Conservation (phyloP, 768 basidiomycete species). For the Ramaria rubella region DNA sequence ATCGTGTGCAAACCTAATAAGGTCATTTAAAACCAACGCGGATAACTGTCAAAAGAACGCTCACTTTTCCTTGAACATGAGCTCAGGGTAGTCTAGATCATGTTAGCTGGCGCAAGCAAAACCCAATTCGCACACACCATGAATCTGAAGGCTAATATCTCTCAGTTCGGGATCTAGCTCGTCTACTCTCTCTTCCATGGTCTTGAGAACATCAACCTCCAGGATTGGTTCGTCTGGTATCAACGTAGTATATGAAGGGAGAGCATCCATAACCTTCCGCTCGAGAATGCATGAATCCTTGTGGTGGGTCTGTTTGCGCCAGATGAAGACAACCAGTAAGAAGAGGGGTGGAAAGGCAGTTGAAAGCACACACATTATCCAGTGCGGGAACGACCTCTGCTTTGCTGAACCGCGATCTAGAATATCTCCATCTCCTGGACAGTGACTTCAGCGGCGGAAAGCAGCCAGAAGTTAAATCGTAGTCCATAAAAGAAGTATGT, state of each 20-base stretch:
- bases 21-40: not conserved
- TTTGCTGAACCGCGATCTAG: no score
- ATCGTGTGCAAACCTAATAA: slow-evolving; percentile 65
- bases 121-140: slow-evolving; percentile 36
- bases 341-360: no score
- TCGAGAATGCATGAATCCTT: no score
- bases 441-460: no score
- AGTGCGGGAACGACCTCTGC: no score
- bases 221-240: not conserved
- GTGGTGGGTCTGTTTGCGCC: no score
- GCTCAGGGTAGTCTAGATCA: slow-evolving; percentile 58
- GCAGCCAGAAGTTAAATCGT: no score
- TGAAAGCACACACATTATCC: no score
- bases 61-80: slow-evolving; percentile 61
- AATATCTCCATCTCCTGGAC: no score
- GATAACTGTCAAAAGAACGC: slow-evolving; percentile 17
- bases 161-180: slow-evolving; percentile 50
- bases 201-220: slow-evolving; percentile 44
- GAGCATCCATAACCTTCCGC: not conserved
- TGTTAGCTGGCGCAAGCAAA: not conserved
- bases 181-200: slow-evolving; percentile 54
- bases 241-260: not conserved
- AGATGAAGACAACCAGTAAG: no score
- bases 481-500: no score
- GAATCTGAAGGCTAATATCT: slow-evolving; percentile 62